These are phyloP conservation scores for Magnaporthales sp. DNA, from an alignment of 2,329 filamentous ascomycete species.

Conservation along the genomic window DNA sequence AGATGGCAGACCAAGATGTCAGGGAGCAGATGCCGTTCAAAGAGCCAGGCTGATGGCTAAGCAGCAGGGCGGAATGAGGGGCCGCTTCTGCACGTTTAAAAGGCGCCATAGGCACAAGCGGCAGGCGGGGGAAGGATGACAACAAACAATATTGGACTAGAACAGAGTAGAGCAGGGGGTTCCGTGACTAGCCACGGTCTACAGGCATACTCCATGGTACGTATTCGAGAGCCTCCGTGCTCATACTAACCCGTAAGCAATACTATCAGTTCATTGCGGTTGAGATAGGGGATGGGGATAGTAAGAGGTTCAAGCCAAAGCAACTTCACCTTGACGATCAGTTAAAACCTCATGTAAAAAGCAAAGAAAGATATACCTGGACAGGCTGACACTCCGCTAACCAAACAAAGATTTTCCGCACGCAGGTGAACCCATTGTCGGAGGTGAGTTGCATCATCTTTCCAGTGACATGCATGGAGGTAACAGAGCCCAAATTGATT, in stretches of 20 bases:
- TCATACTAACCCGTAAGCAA: background rate
- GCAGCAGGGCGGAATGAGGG: background rate
- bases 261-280: background rate
- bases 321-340: background rate
- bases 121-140: background rate
- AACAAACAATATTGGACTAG: background rate
- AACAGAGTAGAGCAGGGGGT: background rate
- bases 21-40: background rate
- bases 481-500: background rate
- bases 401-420: background rate
- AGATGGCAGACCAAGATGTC: background rate
- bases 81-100: background rate
- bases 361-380: background rate
- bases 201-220: background rate
- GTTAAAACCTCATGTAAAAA: background rate
- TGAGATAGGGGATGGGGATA: background rate
- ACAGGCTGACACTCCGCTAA: background rate
- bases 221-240: background rate
- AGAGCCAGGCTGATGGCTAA: background rate
- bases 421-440: background rate
- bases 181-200: background rate
- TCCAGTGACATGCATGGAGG: background rate
- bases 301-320: background rate
- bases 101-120: background rate
- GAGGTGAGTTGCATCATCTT: background rate